Conservation (phyloP, 345 rosid genomes). For the Pistacia atlantica region DNA sequence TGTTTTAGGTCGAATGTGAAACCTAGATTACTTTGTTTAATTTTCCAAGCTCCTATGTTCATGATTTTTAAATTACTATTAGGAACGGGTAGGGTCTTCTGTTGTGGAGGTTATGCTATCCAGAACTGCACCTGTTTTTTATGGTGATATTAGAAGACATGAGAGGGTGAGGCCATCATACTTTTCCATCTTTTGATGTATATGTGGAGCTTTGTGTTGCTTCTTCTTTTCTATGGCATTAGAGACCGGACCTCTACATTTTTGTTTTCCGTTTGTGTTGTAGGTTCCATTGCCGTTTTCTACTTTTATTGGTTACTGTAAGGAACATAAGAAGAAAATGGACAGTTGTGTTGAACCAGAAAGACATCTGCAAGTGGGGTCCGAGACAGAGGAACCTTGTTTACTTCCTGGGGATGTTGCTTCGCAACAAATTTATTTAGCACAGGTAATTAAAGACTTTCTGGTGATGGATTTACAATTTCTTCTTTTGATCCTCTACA, state of each 20-base stretch:
- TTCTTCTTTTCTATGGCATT: conserved; percentile 5
- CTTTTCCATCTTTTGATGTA: not conserved
- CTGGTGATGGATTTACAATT: not conserved
- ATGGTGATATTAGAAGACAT: conserved; percentile 87
- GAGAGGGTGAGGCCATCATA: conserved; percentile 57
- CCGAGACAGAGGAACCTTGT: conserved; percentile 28
- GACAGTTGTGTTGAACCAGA: conserved; percentile 30
- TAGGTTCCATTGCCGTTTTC: conserved; percentile 85
- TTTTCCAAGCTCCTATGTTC: not conserved
- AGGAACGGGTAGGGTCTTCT: conserved; percentile 70
- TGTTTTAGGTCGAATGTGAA: not conserved
- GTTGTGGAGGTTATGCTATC: conserved; percentile 81
- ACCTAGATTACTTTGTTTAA: not conserved
- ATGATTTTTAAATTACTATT: conserved; percentile 11
- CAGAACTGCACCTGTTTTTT: conserved; percentile 66
- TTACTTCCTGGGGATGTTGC: conserved; percentile 32
- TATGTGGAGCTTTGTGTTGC: conserved; percentile 13
- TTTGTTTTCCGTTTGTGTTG: not conserved
- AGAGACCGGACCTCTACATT: not conserved
- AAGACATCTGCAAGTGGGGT: conserved; percentile 20
- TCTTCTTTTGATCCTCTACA: not conserved
- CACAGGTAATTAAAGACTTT: conserved; percentile 56
- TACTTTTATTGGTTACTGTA: conserved; percentile 63
- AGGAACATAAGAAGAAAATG: conserved; percentile 45
- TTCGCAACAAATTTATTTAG: conserved; percentile 70